phyloP scores from a whole-genome alignment of 495 filamentous ascomycete genomes.

The Bombardia bombarda region DNA sequence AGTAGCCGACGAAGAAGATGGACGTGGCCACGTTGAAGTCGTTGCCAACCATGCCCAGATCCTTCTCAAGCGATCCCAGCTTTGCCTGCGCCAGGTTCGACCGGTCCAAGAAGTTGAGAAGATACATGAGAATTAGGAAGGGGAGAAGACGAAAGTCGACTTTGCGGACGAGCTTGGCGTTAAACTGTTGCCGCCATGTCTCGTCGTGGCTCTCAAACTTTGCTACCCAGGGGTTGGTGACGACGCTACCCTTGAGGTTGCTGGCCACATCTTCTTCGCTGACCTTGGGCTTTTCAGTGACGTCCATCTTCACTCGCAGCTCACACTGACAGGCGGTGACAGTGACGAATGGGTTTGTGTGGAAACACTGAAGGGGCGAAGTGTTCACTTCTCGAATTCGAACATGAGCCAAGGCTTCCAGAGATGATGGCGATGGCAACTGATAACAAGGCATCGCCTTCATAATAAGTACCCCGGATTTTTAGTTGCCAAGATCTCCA shows the following conservation, averaged over 20 bases:
- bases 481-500: too few species aligned
- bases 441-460: too few species aligned
- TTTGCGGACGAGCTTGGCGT: slow-evolving; percentile 26
- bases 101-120: slow-evolving; percentile 39
- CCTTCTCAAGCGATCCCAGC: slow-evolving; percentile 36
- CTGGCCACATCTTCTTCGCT: not conserved
- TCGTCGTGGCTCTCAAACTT: slow-evolving; percentile 17
- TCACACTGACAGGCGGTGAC: too few species aligned
- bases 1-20: slow-evolving; percentile 50
- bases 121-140: slow-evolving; percentile 34
- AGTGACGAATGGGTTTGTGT: too few species aligned
- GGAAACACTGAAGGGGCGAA: too few species aligned
- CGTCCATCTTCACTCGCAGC: not conserved
- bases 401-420: too few species aligned
- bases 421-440: too few species aligned
- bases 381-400: too few species aligned
- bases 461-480: not conserved
- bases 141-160: slow-evolving; percentile 35
- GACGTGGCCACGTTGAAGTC: slow-evolving; percentile 49
- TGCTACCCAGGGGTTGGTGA: not conserved
- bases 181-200: slow-evolving; percentile 16
- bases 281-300: not conserved
- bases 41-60: slow-evolving; percentile 36
- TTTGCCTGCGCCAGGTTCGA: slow-evolving; percentile 36
- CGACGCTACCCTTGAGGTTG: not conserved